Conservation (phyloP, 2,329 filamentous ascomycete species). For the Catunica adiposa region DNA sequence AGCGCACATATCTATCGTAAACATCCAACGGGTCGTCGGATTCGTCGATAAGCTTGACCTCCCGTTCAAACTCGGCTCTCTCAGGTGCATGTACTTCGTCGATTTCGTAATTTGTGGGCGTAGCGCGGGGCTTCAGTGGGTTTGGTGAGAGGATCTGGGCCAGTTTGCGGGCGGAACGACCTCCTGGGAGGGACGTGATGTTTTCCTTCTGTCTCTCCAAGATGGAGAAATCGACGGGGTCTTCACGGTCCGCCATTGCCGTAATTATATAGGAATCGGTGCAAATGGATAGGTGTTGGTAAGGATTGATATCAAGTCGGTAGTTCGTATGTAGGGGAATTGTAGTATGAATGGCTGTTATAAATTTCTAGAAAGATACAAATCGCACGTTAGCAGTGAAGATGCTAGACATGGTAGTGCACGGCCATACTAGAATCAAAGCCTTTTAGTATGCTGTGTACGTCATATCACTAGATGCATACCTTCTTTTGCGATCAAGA, state of each 20-base stretch:
- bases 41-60: slow-evolving; percentile 62
- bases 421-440: no score
- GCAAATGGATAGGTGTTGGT: not conserved
- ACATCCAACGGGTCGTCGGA: slow-evolving; percentile 90
- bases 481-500: no score
- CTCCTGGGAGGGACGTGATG: slow-evolving; percentile 81
- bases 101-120: slow-evolving; percentile 54
- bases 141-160: slow-evolving; percentile 63
- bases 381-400: no score
- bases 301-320: no score
- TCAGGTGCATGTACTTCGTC: slow-evolving; percentile 63
- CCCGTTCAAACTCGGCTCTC: slow-evolving; percentile 71
- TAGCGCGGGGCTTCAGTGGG: slow-evolving; percentile 38
- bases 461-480: no score
- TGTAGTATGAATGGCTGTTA: no score
- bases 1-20: slow-evolving; percentile 92
- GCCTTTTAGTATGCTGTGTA: no score
- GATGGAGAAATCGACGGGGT: slow-evolving; percentile 64
- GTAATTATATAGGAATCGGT: not conserved
- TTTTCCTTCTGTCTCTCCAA: slow-evolving; percentile 98
- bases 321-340: no score
- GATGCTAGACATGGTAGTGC: no score
- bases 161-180: slow-evolving; percentile 73
- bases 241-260: slow-evolving; percentile 32
- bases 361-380: no score